Evolutionary conservation across 441 rosid genomes (phyloP).

Genomic region (Viola pubescens): DNA sequence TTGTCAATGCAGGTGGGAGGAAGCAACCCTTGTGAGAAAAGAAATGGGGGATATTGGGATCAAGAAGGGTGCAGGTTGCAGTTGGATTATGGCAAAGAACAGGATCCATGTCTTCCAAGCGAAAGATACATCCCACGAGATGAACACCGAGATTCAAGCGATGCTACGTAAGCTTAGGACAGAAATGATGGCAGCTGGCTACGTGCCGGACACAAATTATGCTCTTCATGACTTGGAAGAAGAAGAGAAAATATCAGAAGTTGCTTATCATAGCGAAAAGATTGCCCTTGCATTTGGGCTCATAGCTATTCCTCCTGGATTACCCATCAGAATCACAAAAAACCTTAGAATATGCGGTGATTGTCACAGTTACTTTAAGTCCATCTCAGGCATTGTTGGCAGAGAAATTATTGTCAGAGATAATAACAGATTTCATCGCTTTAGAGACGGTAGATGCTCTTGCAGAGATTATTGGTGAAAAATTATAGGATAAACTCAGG

Average conservation of each 20-base stretch:
- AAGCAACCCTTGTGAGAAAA: conserved; percentile 59
- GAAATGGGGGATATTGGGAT: conserved; percentile 67
- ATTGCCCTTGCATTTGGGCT: conserved; percentile 80
- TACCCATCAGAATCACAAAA: conserved; percentile 77
- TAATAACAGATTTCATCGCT: conserved; percentile 67
- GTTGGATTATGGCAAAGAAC: conserved; percentile 75
- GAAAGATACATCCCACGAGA: conserved; percentile 61
- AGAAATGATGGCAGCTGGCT: conserved; percentile 64
- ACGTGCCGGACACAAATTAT: conserved; percentile 49
- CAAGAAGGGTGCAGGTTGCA: conserved; percentile 73
- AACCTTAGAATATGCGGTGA: conserved; percentile 88
- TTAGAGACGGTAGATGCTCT: conserved; percentile 50
- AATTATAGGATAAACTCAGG: too few relatives aligned
- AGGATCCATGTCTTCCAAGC: conserved; percentile 74
- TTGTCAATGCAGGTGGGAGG: conserved; percentile 61
- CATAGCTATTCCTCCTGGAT: conserved; percentile 42
- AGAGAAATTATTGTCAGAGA: conserved; percentile 81
- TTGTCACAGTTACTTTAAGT: conserved; percentile 75
- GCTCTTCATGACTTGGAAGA: conserved; percentile 77
- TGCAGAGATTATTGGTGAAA: conserved; percentile 70
- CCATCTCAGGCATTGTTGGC: conserved; percentile 44
- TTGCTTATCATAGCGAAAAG: conserved; percentile 79
- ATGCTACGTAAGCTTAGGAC: conserved; percentile 42
- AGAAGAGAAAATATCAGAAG: conserved; percentile 73
- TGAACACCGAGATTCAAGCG: conserved; percentile 56